Percentiles rank a stretch among this genome's conserved stretches.
Conservation (phyloP, 306 rosid genomes). For the Comarum palustre region DNA sequence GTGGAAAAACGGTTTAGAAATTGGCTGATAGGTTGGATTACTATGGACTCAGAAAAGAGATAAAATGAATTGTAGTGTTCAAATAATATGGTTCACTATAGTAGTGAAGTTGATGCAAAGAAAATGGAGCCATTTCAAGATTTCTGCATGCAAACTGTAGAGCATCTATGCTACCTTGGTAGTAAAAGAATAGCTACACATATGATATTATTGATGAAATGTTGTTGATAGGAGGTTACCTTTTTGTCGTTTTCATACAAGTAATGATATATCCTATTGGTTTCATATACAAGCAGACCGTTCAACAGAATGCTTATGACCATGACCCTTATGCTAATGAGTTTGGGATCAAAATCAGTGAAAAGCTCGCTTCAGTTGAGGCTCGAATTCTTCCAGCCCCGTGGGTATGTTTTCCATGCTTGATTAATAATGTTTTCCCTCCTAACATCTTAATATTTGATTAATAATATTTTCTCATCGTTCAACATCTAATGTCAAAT, state of each 20-base stretch:
- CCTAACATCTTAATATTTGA: constrained; percentile 15
- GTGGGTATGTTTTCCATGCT: constrained; percentile 58
- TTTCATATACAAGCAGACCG: constrained; percentile 43
- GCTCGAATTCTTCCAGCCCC: constrained; percentile 98
- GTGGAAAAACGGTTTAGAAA: not conserved
- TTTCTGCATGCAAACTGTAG: not conserved
- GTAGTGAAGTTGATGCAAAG: not conserved
- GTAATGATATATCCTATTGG: constrained; percentile 15
- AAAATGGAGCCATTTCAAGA: not conserved
- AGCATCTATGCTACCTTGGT: not conserved
- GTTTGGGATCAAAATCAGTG: constrained; percentile 85
- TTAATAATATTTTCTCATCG: not conserved
- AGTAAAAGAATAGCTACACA: not conserved
- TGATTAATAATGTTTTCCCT: constrained; percentile 35
- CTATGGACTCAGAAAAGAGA: not conserved
- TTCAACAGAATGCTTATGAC: constrained; percentile 81
- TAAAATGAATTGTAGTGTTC: not conserved
- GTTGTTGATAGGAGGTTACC: constrained; percentile 4
- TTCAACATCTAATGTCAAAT: constrained; percentile 17
- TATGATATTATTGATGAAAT: constrained; percentile 1
- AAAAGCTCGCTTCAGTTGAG: constrained; percentile 84
- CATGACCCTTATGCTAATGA: constrained; percentile 95
- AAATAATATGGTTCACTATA: not conserved
- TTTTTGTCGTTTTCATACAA: constrained; percentile 5
- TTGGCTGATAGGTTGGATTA: not conserved